A percentile compares a stretch with the other conserved stretches of the same genome.
phyloP scores from a whole-genome alignment of 2,329 filamentous ascomycete genomes.

The Bipolaris cookei region DNA sequence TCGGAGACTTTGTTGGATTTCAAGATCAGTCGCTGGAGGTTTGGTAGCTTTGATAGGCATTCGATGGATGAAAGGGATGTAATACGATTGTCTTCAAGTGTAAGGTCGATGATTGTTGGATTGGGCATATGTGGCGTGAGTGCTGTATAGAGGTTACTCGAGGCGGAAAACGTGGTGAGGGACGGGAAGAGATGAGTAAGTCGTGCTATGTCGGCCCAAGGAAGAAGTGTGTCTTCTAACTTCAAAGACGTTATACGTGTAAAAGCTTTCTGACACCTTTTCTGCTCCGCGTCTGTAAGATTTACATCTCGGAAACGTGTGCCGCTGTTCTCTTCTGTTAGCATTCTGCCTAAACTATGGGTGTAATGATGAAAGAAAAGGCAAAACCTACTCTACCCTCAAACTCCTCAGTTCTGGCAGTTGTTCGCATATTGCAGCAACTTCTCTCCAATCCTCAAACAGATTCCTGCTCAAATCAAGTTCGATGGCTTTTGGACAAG shows the following conservation, averaged over 20 bases:
- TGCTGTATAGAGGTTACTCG: conserved; percentile 49
- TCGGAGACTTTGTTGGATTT: conserved; percentile 75
- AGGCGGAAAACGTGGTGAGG: conserved; percentile 59
- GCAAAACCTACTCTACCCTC: conserved; percentile 69
- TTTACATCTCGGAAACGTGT: conserved; percentile 67
- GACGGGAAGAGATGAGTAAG: conserved; percentile 61
- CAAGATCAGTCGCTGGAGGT: conserved; percentile 62
- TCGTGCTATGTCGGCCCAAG: conserved; percentile 48
- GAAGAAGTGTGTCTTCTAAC: conserved; percentile 57
- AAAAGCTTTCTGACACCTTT: conserved; percentile 39
- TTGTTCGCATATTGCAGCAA: conserved; percentile 73
- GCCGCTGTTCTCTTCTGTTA: conserved; percentile 59
- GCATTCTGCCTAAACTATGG: conserved; percentile 6
- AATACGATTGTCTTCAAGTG: conserved; percentile 76
- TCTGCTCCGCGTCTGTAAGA: conserved; percentile 31
- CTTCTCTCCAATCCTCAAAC: conserved; percentile 69
- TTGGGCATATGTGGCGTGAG: conserved; percentile 50
- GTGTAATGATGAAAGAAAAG: not conserved
- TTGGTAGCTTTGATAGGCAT: conserved; percentile 64
- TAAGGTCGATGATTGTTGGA: conserved; percentile 65
- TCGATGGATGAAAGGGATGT: conserved; percentile 63
- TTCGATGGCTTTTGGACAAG: conserved; percentile 68
- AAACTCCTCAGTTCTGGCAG: conserved; percentile 70
- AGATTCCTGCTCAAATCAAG: conserved; percentile 87
- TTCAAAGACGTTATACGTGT: conserved; percentile 53